A percentile compares a stretch with the other conserved stretches of the same genome.
phyloP scores from a whole-genome alignment of 2,329 filamentous ascomycete species.

The Microthyrium microscopicum region DNA sequence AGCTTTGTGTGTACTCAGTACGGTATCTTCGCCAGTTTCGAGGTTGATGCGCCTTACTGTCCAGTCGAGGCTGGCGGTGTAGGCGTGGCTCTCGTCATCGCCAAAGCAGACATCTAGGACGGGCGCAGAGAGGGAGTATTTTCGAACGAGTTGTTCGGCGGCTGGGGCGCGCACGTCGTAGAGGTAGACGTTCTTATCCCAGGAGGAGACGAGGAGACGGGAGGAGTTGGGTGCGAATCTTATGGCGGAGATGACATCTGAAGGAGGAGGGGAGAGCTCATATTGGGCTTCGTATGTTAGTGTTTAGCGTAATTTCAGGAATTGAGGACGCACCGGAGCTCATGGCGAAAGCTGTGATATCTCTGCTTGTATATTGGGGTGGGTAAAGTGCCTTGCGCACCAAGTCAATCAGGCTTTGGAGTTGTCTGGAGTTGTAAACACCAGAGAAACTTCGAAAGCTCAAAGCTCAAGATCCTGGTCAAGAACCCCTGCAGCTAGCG shows the following conservation, averaged over 20 bases:
- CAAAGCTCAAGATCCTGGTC: too few relatives aligned
- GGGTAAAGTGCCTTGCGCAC: too few relatives aligned
- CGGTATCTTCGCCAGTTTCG: conserved; percentile 51
- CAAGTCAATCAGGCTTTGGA: too few relatives aligned
- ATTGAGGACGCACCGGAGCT: too few relatives aligned
- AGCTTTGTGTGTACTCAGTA: conserved; percentile 61
- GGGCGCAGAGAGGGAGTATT: conserved; percentile 66
- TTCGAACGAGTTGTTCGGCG: conserved; percentile 49
- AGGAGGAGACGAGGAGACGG: conserved; percentile 77
- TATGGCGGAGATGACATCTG: conserved; percentile 73
- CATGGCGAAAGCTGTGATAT: too few relatives aligned
- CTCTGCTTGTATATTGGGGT: too few relatives aligned
- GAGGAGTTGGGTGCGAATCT: conserved; percentile 68
- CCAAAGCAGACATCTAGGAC: conserved; percentile 89
- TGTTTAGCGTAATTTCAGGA: too few relatives aligned
- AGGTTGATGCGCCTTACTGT: conserved; percentile 67
- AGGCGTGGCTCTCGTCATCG: conserved; percentile 59
- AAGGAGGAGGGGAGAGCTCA: conserved; percentile 65
- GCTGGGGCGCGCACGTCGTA: conserved; percentile 53
- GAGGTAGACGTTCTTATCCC: conserved; percentile 82
- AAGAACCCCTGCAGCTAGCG: too few relatives aligned
- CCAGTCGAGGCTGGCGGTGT: conserved; percentile 73
- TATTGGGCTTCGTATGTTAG: too few relatives aligned
- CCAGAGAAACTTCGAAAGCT: too few relatives aligned
- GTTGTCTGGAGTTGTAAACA: too few relatives aligned